Evolutionary conservation across 352 stramenopile genomes (phyloP).

Genomic region (Phytopythium cucurbitacearum): DNA sequence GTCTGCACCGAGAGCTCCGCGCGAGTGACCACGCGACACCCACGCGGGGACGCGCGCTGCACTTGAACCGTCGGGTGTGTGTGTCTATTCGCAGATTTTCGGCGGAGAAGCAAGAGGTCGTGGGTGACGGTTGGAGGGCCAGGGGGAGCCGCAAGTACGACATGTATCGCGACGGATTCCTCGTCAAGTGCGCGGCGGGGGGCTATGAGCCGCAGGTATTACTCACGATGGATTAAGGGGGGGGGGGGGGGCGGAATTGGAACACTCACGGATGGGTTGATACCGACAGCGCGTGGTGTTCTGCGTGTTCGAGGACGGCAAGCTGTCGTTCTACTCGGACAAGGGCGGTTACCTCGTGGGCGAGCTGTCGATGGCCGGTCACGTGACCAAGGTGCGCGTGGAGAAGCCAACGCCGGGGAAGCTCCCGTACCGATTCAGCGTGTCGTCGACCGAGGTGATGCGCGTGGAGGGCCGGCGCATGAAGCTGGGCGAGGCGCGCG

Average conservation of each 20-base stretch:
- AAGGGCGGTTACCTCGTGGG: constrained; percentile 64
- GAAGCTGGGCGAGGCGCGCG: constrained; percentile 59
- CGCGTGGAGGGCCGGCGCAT: constrained; percentile 75
- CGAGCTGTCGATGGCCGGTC: constrained; percentile 58
- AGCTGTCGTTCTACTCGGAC: constrained; percentile 68
- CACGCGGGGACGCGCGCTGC: too few relatives aligned
- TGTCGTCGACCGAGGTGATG: constrained; percentile 61
- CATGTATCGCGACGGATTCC: constrained; percentile 82
- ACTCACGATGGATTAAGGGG: background rate
- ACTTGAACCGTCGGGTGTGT: too few relatives aligned
- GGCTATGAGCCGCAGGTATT: constrained; percentile 49
- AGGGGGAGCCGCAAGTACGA: background rate
- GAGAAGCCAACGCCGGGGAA: constrained; percentile 59
- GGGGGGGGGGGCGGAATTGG: background rate
- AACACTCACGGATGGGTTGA: constrained; percentile 1
- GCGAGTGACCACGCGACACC: too few relatives aligned
- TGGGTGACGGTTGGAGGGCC: background rate
- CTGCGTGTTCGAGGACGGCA: constrained; percentile 75
- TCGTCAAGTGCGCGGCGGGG: constrained; percentile 54
- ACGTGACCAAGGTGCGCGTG: constrained; percentile 74
- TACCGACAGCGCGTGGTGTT: constrained; percentile 48
- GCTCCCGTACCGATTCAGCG: constrained; percentile 70
- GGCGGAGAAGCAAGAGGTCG: background rate
- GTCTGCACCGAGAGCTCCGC: too few relatives aligned
- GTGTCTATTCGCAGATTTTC: too few relatives aligned